These are phyloP conservation scores for Baudoinia panamericana DNA, from an alignment of 495 filamentous ascomycete genomes.

Conservation along the genomic window DNA sequence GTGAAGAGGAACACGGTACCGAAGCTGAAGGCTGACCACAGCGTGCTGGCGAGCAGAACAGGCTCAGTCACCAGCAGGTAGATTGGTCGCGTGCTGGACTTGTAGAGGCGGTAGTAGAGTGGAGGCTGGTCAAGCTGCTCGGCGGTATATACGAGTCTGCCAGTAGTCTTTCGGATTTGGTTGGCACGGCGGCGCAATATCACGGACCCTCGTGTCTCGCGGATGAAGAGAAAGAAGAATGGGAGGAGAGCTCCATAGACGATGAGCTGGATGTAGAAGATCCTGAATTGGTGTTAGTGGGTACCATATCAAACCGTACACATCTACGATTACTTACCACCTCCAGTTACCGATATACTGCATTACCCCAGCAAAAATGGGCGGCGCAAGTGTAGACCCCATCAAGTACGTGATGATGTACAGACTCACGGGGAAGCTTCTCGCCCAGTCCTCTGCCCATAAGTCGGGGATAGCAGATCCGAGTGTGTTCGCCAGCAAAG, in stretches of 20 bases:
- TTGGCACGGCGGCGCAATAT: conserved; percentile 30
- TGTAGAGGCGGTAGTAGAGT: conserved; percentile 7
- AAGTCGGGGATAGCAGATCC: conserved; percentile 38
- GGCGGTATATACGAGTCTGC: conserved; percentile 27
- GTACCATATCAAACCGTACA: background rate
- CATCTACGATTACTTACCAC: conserved; percentile 23
- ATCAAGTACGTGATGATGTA: conserved; percentile 35
- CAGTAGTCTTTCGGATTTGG: conserved; percentile 23
- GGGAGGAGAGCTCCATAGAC: conserved; percentile 33
- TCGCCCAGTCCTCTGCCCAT: conserved; percentile 30
- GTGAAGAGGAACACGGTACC: conserved; percentile 39
- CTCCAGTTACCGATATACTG: conserved; percentile 33
- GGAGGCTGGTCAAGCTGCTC: conserved; percentile 28
- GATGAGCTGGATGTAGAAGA: conserved; percentile 38
- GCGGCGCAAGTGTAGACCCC: conserved; percentile 35
- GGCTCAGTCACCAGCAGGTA: conserved; percentile 40
- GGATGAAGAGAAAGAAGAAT: conserved; percentile 30
- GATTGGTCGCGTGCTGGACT: conserved; percentile 31
- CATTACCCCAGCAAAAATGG: conserved; percentile 36
- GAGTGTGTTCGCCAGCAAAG: conserved; percentile 35
- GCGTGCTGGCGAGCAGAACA: conserved; percentile 38
- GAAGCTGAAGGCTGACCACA: conserved; percentile 40
- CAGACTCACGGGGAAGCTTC: conserved; percentile 36
- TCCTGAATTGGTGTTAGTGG: conserved; percentile 24
- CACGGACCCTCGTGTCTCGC: conserved; percentile 33